Conservation (phyloP, 352 stramenopile genomes). For the Thraustotheca clavata region DNA sequence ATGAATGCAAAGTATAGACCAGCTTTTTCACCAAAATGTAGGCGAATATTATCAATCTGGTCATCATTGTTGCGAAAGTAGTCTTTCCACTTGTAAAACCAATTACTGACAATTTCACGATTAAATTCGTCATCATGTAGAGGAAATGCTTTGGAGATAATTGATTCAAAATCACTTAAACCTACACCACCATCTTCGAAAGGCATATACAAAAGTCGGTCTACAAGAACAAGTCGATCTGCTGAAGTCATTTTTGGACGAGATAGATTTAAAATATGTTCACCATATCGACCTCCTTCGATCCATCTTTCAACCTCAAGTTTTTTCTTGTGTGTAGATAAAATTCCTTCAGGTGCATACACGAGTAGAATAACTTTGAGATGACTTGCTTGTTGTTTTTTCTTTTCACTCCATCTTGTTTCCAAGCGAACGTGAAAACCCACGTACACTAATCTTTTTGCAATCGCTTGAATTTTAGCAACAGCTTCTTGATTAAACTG, state of each 20-base stretch:
- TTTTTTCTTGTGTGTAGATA: constrained; percentile 1
- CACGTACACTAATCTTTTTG: not conserved
- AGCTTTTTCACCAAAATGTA: constrained; percentile 21
- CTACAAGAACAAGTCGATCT: constrained; percentile 20
- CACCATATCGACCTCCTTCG: constrained; percentile 12
- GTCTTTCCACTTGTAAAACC: constrained; percentile 17
- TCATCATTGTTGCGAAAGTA: constrained; percentile 22
- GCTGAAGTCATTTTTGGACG: constrained; percentile 6
- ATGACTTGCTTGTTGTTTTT: constrained; percentile 4
- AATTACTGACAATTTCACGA: constrained; percentile 3
- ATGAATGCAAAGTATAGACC: constrained; percentile 24
- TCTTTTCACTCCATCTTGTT: not conserved
- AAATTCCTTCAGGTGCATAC: constrained; percentile 8
- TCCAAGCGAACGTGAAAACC: constrained; percentile 17
- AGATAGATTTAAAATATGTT: constrained; percentile 10
- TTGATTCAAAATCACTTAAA: constrained; percentile 1
- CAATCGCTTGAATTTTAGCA: not conserved
- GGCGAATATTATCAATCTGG: constrained; percentile 15
- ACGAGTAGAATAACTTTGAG: constrained; percentile 19
- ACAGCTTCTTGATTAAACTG: not conserved
- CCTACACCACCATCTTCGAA: constrained; percentile 8
- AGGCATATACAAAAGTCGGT: constrained; percentile 12
- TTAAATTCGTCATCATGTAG: constrained; percentile 23
- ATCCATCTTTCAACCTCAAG: constrained; percentile 22
- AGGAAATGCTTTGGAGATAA: constrained; percentile 8